Conservation (phyloP, 495 filamentous ascomycete species). For the Neurospora sp. region DNA sequence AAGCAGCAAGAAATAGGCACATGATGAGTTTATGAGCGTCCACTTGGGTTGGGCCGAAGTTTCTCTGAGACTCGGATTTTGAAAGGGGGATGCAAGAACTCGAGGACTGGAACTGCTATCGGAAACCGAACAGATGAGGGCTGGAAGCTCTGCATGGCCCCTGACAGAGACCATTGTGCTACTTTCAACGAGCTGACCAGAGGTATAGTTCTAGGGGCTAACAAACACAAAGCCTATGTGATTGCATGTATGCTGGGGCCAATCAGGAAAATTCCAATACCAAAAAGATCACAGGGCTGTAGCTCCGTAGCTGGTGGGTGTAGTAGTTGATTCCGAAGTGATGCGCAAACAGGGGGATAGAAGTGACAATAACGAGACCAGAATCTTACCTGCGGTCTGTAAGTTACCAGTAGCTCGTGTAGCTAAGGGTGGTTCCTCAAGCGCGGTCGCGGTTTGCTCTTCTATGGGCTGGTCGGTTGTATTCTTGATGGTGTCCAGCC, state of each 20-base stretch:
- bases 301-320: not conserved
- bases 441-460: not conserved
- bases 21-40: not conserved
- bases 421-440: not conserved
- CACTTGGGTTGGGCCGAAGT: not conserved
- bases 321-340: not conserved
- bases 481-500: not conserved
- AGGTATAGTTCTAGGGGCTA: not conserved
- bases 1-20: not conserved
- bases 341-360: not conserved
- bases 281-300: not conserved
- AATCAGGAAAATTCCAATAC: not conserved
- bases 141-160: not conserved
- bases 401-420: not conserved
- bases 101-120: not conserved
- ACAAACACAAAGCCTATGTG: not conserved
- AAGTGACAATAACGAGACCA: not conserved
- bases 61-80: not conserved
- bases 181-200: not conserved
- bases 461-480: not conserved
- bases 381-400: not conserved
- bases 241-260: not conserved
- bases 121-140: not conserved
- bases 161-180: not conserved
- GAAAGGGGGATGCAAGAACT: not conserved